phyloP scores from a whole-genome alignment of 306 rosid genomes.

The Alnus rubra region DNA sequence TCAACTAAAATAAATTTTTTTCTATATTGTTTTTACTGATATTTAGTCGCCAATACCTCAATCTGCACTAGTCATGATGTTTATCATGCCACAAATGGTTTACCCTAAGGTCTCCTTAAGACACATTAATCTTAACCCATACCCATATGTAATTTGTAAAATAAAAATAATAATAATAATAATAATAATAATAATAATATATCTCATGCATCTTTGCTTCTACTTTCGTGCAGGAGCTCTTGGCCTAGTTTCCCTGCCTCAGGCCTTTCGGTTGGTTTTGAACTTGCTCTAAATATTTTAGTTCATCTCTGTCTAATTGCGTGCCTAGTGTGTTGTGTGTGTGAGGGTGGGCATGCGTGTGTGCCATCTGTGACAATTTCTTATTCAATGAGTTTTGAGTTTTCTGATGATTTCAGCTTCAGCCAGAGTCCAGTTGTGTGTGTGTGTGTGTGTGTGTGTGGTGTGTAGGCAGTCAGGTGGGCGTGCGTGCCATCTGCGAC shows the following conservation, averaged over 20 bases:
- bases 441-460: neutral
- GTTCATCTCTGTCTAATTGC: slow-evolving; percentile 4
- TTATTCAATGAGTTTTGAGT: neutral
- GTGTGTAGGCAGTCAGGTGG: too few relatives aligned
- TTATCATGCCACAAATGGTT: neutral
- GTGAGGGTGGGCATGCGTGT: neutral
- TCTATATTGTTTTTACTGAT: neutral
- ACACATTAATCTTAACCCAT: neutral
- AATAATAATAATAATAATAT: neutral
- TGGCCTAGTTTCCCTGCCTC: slow-evolving; percentile 67
- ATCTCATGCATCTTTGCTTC: slow-evolving; percentile 4
- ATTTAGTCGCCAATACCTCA: neutral
- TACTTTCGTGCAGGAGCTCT: slow-evolving; percentile 50
- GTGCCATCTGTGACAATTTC: slow-evolving; percentile 5
- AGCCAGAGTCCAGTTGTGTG: slow-evolving; percentile 42
- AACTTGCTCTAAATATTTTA: slow-evolving; percentile 15
- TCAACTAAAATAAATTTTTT: neutral
- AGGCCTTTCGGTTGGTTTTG: slow-evolving; percentile 51
- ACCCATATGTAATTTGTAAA: neutral
- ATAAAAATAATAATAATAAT: neutral
- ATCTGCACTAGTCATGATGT: neutral
- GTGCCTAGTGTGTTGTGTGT: neutral
- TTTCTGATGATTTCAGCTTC: slow-evolving; percentile 35
- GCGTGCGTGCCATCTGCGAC: neutral
- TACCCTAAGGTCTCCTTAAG: neutral